Evolutionary conservation across 2,329 filamentous ascomycete species (phyloP), one percentile per base, ranked within the genome.

Genomic region (Myriosclerotinia curreyana): DNA sequence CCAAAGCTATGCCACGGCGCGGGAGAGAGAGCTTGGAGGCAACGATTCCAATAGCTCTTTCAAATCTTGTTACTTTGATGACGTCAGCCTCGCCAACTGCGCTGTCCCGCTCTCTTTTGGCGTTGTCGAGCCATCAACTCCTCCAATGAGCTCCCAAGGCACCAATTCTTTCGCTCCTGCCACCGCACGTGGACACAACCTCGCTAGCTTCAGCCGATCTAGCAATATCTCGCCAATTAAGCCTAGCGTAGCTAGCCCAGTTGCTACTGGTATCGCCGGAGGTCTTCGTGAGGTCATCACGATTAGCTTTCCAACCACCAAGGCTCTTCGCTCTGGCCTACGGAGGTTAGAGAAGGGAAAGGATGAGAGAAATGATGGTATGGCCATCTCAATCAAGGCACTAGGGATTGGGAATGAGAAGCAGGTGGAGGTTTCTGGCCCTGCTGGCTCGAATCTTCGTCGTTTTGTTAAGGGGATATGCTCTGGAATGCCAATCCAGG

Each of bases 351-450:
- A 31, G 25, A 17, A 17, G 22, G 53, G 22, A 20, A 42, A 42
- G 5, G 8, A 7, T 5, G 1, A 14, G 8, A 28, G 52, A 11
- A 1, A 15, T 6, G 36, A 17, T 28, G 5, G 8, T 8, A 42
- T 28, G 22, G 15, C 2, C 4, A 28, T 42, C 15, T 42, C 22
- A 42, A 28, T 42, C 15, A 28, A n/a, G 1, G 5, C 15, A 4
- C 53, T 25, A 15, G 12, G 31, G 12, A 25, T 12, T 4, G 20
- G 15, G 1, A 53, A 31, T 8, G 22, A 31, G 2, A 44, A 31
- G 5, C 53, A 31, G 25, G n/a, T 60, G 11, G 36, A 50, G 34
- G 34, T 62, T 17, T 53, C 60, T 25, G 40, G 60, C 5, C 51
- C 60, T 4, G n/a, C 12, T 14, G 60, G 40, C n/a, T 46, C 7